Evolutionary conservation across 192 early-diverging fungal species (phyloP), one percentile per base, ranked within the genome.

Genomic region (Chytriomyces sp.): DNA sequence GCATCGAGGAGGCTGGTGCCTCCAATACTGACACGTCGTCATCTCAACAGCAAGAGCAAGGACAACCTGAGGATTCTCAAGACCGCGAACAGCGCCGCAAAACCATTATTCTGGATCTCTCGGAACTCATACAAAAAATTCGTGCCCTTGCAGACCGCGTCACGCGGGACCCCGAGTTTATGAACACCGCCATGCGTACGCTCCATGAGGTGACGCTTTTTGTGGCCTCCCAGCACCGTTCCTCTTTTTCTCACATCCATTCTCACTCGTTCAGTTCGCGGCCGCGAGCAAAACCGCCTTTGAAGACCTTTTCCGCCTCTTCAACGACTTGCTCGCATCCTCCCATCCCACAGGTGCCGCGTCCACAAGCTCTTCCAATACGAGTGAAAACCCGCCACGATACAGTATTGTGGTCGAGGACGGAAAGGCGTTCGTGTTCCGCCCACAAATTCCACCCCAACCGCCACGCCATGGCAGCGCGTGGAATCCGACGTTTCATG

Each of bases 261-360:
- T 33, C 0, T 0, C 22, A 14, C 14, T n/a, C 22, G 32, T 17
- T 55, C 52, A 68, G 65, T 56, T 68, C 36, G 65, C 65, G 7
- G 65, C 6, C 3, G 25, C 49, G n/a, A 33, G 34, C 17, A 19
- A 38, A 54, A 36, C 44, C 10, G 25, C 6, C 4, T 68, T 68
- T 32, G 65, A 68, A 55, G 65, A 68, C 26, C 65, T 68, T 52
- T 52, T 68, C 30, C 44, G 52, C 14, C 25, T 68, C 17, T 68
- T 68, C 52, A 68, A 68, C 34, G 65, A 68, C 14, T 37, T 68
- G 65, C 52, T 68, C 17, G n/a, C n/a, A n/a, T 17, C 39, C 32
- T 10, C 19, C 14, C 40, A 40, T 26, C 17, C 19, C 34, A 10
- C 37, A 14, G 7, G 8, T 1, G 14, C n/a, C 22, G 14, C 5